phyloP scores from a whole-genome alignment of 192 early-diverging fungal species.

The Backusella westeae region DNA sequence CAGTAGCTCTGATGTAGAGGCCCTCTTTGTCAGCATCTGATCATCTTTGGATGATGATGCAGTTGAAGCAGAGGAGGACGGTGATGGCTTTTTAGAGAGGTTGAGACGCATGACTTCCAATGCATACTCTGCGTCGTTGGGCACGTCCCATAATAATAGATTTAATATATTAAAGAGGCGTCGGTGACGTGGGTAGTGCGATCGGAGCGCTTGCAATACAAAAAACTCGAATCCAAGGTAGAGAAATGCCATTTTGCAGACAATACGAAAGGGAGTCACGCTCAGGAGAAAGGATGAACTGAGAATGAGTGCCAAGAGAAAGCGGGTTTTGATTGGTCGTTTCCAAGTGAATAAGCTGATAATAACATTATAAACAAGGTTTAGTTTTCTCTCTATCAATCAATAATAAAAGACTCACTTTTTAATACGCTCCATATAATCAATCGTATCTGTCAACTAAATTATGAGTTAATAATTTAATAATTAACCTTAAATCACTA shows the following conservation, averaged over 20 bases:
- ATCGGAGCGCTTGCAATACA: constrained; percentile 40
- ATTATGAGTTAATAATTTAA: background rate
- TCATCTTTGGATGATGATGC: background rate
- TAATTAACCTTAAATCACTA: background rate
- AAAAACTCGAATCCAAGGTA: constrained; percentile 47
- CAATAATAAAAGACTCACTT: constrained; percentile 18
- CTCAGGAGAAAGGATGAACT: background rate
- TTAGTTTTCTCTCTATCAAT: no score
- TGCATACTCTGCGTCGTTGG: constrained; percentile 49
- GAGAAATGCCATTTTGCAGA: constrained; percentile 14
- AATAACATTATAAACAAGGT: background rate
- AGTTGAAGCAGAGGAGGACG: background rate
- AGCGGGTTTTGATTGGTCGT: constrained; percentile 21
- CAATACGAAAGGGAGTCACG: background rate
- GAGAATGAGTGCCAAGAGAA: constrained; percentile 13
- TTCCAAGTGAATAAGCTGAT: constrained; percentile 32
- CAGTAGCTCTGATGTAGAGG: background rate
- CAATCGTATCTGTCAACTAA: constrained; percentile 25
- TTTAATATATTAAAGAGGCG: constrained; percentile 46
- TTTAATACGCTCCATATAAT: constrained; percentile 21
- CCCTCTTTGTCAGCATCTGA: background rate
- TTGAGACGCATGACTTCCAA: constrained; percentile 40
- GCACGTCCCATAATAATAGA: constrained; percentile 49
- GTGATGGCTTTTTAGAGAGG: background rate
- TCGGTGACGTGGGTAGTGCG: constrained; percentile 46